Evolutionary conservation across 805 yeast species (phyloP).

Genomic region (Ogataea ganodermae): DNA sequence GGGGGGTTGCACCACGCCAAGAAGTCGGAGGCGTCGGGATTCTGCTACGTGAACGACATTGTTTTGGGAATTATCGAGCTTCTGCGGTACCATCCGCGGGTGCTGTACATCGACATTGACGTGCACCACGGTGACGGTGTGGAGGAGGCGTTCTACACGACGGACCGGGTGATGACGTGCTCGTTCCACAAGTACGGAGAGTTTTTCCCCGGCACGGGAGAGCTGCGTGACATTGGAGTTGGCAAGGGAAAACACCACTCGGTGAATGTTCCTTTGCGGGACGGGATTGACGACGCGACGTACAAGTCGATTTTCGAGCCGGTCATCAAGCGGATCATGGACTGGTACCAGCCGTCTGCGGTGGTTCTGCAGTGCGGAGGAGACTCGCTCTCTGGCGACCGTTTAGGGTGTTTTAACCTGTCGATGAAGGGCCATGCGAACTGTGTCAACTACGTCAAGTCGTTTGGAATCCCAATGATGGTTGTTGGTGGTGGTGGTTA

Average conservation of each 20-base stretch:
- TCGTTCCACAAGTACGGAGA: conserved; percentile 93
- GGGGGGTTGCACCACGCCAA: conserved; percentile 95
- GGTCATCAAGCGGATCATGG: conserved; percentile 70
- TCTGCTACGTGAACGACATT: conserved; percentile 88
- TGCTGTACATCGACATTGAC: conserved; percentile 84
- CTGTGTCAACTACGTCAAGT: conserved; percentile 84
- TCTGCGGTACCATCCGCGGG: conserved; percentile 81
- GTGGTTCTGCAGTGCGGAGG: conserved; percentile 99
- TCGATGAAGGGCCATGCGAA: conserved; percentile 95
- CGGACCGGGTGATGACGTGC: conserved; percentile 88
- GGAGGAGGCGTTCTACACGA: conserved; percentile 89
- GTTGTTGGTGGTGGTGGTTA: conserved; percentile 98
- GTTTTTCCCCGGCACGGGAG: conserved; percentile 93
- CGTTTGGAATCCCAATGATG: conserved; percentile 86
- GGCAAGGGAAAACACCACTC: conserved; percentile 83
- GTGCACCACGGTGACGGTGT: conserved; percentile 96
- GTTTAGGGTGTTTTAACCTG: conserved; percentile 92
- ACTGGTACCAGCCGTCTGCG: conserved; percentile 93
- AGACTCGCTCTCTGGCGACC: conserved; percentile 93
- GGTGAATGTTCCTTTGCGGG: conserved; percentile 83
- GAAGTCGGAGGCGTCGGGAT: conserved; percentile 86
- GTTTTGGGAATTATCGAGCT: conserved; percentile 81
- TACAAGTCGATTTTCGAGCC: conserved; percentile 89
- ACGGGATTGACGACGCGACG: conserved; percentile 91
- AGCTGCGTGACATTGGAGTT: conserved; percentile 79